A percentile compares a stretch with the other conserved stretches of the same genome.
These are phyloP conservation scores for Chrysochromulina tobinii DNA, from an alignment of 78 protist genomes.

Conservation along the genomic window DNA sequence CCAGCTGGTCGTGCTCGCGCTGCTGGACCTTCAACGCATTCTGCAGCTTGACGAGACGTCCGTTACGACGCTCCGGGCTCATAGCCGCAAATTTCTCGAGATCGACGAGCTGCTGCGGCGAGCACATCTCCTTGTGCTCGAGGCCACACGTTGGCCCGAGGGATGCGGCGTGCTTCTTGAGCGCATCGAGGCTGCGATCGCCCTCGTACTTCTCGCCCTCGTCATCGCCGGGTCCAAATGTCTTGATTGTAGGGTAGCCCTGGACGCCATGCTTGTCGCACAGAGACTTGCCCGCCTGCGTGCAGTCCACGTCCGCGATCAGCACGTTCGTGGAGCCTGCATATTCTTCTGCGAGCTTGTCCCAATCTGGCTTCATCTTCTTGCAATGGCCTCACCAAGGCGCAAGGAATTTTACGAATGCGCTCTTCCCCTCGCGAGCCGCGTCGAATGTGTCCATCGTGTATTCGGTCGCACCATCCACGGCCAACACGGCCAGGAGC, in stretches of 20 bases:
- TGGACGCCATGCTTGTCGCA: background rate
- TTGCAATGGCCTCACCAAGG: conserved; percentile 48
- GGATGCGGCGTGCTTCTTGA: conserved; percentile 16
- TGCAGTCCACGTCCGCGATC: background rate
- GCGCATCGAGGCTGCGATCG: background rate
- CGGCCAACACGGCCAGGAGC: no score
- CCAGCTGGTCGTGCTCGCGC: no score
- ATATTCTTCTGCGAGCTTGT: background rate
- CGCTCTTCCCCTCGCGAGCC: no score
- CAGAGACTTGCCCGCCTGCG: background rate
- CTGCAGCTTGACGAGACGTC: no score
- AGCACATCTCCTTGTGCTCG: no score
- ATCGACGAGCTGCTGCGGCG: no score
- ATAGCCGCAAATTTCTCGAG: no score
- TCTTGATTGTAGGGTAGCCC: background rate
- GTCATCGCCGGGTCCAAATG: background rate
- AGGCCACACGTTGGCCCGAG: no score
- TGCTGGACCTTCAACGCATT: no score
- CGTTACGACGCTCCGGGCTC: no score
- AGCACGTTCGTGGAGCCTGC: background rate
- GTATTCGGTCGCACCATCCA: no score
- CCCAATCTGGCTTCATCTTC: conserved; percentile 13
- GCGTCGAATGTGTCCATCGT: no score
- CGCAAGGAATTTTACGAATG: conserved; percentile 10
- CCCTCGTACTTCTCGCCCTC: conserved; percentile 35